These are phyloP conservation scores for Blumeria hordei DNA, from an alignment of 2,329 filamentous ascomycete genomes.

Conservation along the genomic window DNA sequence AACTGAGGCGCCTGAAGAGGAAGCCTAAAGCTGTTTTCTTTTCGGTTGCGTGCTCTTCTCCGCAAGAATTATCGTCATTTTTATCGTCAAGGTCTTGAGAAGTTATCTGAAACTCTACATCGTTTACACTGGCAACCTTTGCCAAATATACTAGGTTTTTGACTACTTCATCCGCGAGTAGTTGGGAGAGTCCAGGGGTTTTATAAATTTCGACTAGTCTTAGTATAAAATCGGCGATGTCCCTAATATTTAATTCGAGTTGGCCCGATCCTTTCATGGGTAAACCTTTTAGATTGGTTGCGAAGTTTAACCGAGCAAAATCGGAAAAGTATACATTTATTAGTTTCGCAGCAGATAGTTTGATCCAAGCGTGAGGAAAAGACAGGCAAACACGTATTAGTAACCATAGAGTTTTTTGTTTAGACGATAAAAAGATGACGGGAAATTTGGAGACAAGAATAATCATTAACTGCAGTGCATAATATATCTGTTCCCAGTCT, in stretches of 20 bases:
- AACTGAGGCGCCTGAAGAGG: slow-evolving; percentile 55
- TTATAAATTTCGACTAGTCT: slow-evolving; percentile 30
- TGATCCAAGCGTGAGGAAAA: slow-evolving; percentile 49
- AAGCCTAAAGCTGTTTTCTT: slow-evolving; percentile 37
- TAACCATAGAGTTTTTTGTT: slow-evolving; percentile 44
- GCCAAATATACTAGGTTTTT: slow-evolving; percentile 70
- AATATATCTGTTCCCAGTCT: slow-evolving; percentile 52
- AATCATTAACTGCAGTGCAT: slow-evolving; percentile 42
- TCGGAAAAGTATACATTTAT: slow-evolving; percentile 59
- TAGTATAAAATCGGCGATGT: slow-evolving; percentile 34
- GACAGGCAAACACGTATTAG: slow-evolving; percentile 43
- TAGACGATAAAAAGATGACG: slow-evolving; percentile 32
- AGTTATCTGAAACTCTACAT: slow-evolving; percentile 15
- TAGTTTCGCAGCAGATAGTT: slow-evolving; percentile 50
- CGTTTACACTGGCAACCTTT: slow-evolving; percentile 34
- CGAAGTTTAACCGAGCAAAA: slow-evolving; percentile 39
- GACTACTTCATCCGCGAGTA: slow-evolving; percentile 53
- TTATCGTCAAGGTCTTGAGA: background rate
- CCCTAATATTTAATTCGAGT: slow-evolving; percentile 36
- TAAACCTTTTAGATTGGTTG: slow-evolving; percentile 25
- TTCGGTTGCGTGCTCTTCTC: slow-evolving; percentile 19
- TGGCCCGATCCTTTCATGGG: slow-evolving; percentile 48
- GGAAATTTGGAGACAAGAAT: slow-evolving; percentile 45
- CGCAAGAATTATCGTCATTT: slow-evolving; percentile 17
- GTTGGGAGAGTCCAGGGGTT: slow-evolving; percentile 39